A percentile compares a stretch with the other conserved stretches of the same genome.
These are phyloP conservation scores for Geosmithia flava DNA, from an alignment of 2,329 filamentous ascomycete species.

Conservation along the genomic window DNA sequence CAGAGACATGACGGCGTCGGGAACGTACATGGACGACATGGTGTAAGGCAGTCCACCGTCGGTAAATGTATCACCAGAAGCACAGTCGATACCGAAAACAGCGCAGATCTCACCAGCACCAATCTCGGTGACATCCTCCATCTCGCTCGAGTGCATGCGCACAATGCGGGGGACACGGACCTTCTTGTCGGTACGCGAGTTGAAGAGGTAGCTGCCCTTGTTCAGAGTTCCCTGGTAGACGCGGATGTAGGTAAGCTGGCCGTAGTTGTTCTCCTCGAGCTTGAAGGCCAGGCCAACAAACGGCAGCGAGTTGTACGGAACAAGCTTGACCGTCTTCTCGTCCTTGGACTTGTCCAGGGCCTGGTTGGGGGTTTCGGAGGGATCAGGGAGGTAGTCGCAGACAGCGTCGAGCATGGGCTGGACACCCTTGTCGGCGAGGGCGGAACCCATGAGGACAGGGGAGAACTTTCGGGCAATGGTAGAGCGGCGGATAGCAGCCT, in stretches of 20 bases:
- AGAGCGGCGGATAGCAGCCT: slow-evolving; percentile 78
- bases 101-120: slow-evolving; percentile 97
- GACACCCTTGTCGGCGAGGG: slow-evolving; percentile 84
- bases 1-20: slow-evolving; percentile 93
- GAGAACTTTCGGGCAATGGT: slow-evolving; percentile 87
- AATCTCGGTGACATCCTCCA: slow-evolving; percentile 91
- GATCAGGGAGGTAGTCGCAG: slow-evolving; percentile 91
- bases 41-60: slow-evolving; percentile 85
- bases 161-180: slow-evolving; percentile 95
- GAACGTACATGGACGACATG: slow-evolving; percentile 97
- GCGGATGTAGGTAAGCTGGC: slow-evolving; percentile 94
- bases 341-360: slow-evolving; percentile 72
- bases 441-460: slow-evolving; percentile 92
- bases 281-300: slow-evolving; percentile 97
- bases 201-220: slow-evolving; percentile 86
- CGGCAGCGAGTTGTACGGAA: slow-evolving; percentile 85
- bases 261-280: slow-evolving; percentile 97
- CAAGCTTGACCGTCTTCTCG: slow-evolving; percentile 73
- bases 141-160: slow-evolving; percentile 98
- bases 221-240: slow-evolving; percentile 89
- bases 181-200: slow-evolving; percentile 89
- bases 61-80: slow-evolving; percentile 95
- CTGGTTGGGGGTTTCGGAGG: slow-evolving; percentile 75
- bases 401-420: slow-evolving; percentile 96
- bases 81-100: slow-evolving; percentile 95